A percentile compares a stretch with the other conserved stretches of the same genome.
Evolutionary conservation across 768 basidiomycete genomes (phyloP).

Genomic region (Atractiella rhizophila): DNA sequence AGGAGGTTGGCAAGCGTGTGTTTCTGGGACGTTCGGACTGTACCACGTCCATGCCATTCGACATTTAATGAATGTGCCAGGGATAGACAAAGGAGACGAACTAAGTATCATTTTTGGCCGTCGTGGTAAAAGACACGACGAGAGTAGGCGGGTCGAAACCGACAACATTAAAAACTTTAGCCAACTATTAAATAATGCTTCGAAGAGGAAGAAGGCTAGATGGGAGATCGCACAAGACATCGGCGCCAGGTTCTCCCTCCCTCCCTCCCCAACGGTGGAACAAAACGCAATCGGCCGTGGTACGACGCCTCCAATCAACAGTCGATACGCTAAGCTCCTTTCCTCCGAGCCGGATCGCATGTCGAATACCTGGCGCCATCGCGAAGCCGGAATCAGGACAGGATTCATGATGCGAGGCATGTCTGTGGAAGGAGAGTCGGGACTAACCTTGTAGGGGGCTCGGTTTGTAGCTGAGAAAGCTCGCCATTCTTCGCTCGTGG

Average conservation of each 20-base stretch:
- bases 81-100: background rate
- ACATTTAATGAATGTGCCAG: background rate
- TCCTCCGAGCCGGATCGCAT: background rate
- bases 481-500: background rate
- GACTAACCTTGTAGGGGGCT: background rate
- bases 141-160: constrained; percentile 39
- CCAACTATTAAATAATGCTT: constrained; percentile 5
- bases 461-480: constrained; percentile 3
- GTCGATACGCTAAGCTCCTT: constrained; percentile 23
- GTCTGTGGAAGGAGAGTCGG: constrained; percentile 8
- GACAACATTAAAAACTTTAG: constrained; percentile 38
- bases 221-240: constrained; percentile 29
- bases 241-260: constrained; percentile 36
- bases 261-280: constrained; percentile 32
- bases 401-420: background rate
- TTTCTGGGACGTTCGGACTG: constrained; percentile 8
- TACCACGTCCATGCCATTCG: too few relatives aligned
- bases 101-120: constrained; percentile 11
- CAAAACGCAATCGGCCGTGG: constrained; percentile 47
- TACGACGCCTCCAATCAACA: constrained; percentile 35
- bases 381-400: background rate
- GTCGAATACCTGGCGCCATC: background rate
- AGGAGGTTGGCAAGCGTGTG: constrained; percentile 44
- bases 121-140: constrained; percentile 32
- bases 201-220: background rate